Evolutionary conservation across 352 stramenopile genomes (phyloP), one percentile per base, ranked within the genome.

Genomic region (Phytophthora cryptogea): DNA sequence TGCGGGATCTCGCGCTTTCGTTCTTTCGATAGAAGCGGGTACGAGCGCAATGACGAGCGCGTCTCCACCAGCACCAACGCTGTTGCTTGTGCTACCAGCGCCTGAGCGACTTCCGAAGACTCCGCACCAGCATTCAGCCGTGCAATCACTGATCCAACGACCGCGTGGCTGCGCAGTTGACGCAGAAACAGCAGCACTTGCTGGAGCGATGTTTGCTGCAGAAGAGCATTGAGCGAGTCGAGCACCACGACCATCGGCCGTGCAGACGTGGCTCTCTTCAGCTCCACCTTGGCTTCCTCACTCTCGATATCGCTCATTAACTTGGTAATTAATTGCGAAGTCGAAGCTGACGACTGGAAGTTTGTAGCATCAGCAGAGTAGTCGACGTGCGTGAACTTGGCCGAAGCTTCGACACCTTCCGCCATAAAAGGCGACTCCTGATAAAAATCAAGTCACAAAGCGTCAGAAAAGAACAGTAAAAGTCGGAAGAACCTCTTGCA

Each of bases 161-260:
- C 50, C 5, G 62, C 47, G 31, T 72, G 47, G 16, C 50, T 31
- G 23, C 64, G 75, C 20, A 90, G 31, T 39, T 50, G 32, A 10
- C 69, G 69, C 2, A 90, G 23, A 46, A 83, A 88, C 8, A 63
- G 28, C 32, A 86, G 50, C 16, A 90, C 69, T 30, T 69, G 44
- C 2, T 66, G 58, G 7, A 88, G 58, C 20, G 80, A 71, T 14
- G 63, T 67, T 30, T 78, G 70, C 59, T 89, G 71, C 13, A 92
- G 47, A 30, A 92, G 56, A 14, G 69, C 67, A 54, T 90, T 85
- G 2, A 90, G 49, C 54, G 80, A 88, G 71, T 92, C 83, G 37
- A 92, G 31, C 7, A 82, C 66, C 26, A 92, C 68, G 33, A 89
- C 65, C 20, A 78, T 58, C 8, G 82, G 72, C n/a, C 76, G 68